Evolutionary conservation across 441 rosid species (phyloP).

Genomic region (Erodium texanum): DNA sequence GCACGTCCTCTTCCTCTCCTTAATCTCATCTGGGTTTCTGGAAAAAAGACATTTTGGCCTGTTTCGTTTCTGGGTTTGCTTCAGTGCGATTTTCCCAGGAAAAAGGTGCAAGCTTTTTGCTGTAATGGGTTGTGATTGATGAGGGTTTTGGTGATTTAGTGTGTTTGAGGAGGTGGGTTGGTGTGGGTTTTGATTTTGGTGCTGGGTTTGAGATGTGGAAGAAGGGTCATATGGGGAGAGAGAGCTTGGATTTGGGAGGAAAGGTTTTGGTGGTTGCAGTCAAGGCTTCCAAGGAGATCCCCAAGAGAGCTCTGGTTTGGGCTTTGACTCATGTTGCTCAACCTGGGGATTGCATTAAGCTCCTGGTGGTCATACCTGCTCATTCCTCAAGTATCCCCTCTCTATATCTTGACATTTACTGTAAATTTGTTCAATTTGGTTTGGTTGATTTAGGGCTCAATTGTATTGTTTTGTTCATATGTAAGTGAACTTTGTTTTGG

Average conservation of each 20-base stretch:
- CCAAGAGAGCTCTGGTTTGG: slow-evolving; percentile 86
- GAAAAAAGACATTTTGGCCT: background rate
- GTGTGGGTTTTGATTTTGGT: slow-evolving; percentile 28
- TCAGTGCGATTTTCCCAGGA: background rate
- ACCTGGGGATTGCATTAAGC: slow-evolving; percentile 90
- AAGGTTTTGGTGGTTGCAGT: slow-evolving; percentile 88
- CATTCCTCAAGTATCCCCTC: slow-evolving; percentile 45
- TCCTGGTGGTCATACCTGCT: slow-evolving; percentile 81
- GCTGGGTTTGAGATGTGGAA: slow-evolving; percentile 42
- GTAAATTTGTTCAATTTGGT: background rate
- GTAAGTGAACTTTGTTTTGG: background rate
- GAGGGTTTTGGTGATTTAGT: slow-evolving; percentile 8
- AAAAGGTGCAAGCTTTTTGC: background rate
- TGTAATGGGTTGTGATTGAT: background rate
- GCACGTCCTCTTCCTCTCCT: background rate
- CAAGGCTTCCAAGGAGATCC: slow-evolving; percentile 92
- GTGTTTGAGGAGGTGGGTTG: background rate
- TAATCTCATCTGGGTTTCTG: background rate
- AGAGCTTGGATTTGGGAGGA: slow-evolving; percentile 43
- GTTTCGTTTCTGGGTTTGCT: background rate
- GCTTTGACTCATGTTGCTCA: slow-evolving; percentile 97
- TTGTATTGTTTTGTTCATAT: background rate
- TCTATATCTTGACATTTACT: slow-evolving; percentile 3
- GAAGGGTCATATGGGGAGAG: slow-evolving; percentile 29
- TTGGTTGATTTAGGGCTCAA: background rate